Conservation (phyloP, 2,329 filamentous ascomycete genomes). For the Penicillium brasilianum region DNA sequence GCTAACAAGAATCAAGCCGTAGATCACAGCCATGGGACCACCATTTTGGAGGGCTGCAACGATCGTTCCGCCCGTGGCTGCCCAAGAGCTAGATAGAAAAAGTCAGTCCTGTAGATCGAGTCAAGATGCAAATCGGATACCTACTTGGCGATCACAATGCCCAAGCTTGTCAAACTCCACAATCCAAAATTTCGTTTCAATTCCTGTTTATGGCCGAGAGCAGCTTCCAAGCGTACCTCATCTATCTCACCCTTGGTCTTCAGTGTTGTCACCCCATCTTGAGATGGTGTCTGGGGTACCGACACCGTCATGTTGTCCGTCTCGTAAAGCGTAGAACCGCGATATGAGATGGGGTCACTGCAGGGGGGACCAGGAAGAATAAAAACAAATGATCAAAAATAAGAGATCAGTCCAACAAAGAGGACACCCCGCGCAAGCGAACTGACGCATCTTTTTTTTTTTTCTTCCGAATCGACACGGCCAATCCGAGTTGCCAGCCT, state of each 20-base stretch:
- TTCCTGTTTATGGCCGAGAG: slow-evolving; percentile 61
- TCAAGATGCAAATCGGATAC: slow-evolving; percentile 8
- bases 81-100: slow-evolving; percentile 58
- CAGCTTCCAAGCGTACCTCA: slow-evolving; percentile 31
- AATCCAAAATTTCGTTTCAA: slow-evolving; percentile 64
- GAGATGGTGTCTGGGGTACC: slow-evolving; percentile 11
- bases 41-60: slow-evolving; percentile 63
- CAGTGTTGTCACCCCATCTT: slow-evolving; percentile 9
- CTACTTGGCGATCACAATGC: slow-evolving; percentile 57
- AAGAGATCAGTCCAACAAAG: neutral
- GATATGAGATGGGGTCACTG: neutral
- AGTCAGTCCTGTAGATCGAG: slow-evolving; percentile 6
- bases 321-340: neutral
- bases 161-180: slow-evolving; percentile 59
- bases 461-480: slow-evolving; percentile 6
- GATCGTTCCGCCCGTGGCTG: slow-evolving; percentile 62
- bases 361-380: neutral
- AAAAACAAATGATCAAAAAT: neutral
- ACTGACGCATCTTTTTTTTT: slow-evolving; percentile 15
- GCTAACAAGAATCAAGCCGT: slow-evolving; percentile 57
- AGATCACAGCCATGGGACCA: slow-evolving; percentile 63
- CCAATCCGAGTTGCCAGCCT: slow-evolving; percentile 12
- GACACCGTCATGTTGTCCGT: slow-evolving; percentile 15
- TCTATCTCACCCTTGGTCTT: slow-evolving; percentile 25
- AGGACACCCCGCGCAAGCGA: slow-evolving; percentile 14